Evolutionary conservation across 2,329 filamentous ascomycete species (phyloP).

Genomic region (Xylaria arbuscula): DNA sequence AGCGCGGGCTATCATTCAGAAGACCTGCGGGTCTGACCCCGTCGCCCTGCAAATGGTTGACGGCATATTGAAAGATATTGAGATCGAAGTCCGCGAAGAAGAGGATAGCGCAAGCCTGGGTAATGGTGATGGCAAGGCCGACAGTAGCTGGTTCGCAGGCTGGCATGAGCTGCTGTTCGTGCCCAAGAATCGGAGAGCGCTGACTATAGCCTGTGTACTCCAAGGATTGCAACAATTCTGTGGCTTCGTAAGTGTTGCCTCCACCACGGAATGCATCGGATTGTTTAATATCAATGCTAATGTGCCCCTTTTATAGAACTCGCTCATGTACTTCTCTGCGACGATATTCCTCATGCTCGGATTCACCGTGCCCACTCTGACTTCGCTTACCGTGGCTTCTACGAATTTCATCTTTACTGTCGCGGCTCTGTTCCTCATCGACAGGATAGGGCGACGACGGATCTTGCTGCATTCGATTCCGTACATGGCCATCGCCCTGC

Average conservation of each 20-base stretch:
- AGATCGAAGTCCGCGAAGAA: constrained; percentile 79
- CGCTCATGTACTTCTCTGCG: constrained; percentile 90
- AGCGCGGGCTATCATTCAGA: constrained; percentile 73
- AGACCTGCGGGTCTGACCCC: constrained; percentile 60
- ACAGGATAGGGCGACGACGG: constrained; percentile 79
- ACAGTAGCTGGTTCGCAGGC: constrained; percentile 54
- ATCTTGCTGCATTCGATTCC: constrained; percentile 87
- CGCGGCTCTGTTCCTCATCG: constrained; percentile 80
- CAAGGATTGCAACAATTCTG: constrained; percentile 91
- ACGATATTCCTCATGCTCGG: constrained; percentile 83
- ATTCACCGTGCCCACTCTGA: constrained; percentile 82
- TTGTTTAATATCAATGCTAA: constrained; percentile 29
- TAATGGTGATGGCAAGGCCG: constrained; percentile 48
- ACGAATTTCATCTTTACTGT: constrained; percentile 86
- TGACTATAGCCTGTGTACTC: constrained; percentile 86
- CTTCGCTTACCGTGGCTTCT: constrained; percentile 80
- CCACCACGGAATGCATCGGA: neutral
- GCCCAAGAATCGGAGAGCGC: constrained; percentile 75
- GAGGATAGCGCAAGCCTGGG: constrained; percentile 60
- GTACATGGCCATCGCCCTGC: constrained; percentile 80
- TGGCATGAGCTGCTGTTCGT: constrained; percentile 67
- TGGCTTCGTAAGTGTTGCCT: constrained; percentile 71
- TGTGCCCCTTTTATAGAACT: constrained; percentile 68
- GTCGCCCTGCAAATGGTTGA: constrained; percentile 63
- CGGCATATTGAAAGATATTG: constrained; percentile 74